These are phyloP conservation scores for Exophiala calicioides DNA, from an alignment of 2,329 filamentous ascomycete species.

Conservation along the genomic window DNA sequence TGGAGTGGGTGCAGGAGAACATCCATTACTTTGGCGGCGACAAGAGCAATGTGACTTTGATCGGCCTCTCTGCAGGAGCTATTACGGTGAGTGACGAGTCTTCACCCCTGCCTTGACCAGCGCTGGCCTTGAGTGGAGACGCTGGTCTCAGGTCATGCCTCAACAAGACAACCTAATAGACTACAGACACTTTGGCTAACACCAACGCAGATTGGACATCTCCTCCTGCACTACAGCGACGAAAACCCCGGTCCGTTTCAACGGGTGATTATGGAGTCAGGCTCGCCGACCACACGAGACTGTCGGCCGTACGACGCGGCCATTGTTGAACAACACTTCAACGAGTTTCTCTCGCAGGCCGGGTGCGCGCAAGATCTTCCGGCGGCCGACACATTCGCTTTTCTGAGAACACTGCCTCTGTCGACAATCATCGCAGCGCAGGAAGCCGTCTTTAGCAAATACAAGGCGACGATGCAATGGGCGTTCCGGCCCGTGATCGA, in stretches of 20 bases:
- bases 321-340: constrained; percentile 49
- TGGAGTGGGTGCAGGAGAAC: constrained; percentile 37
- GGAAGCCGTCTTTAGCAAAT: constrained; percentile 47
- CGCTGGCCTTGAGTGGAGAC: too few species aligned
- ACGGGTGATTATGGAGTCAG: constrained; percentile 50
- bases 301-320: constrained; percentile 41
- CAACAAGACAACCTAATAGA: too few species aligned
- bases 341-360: constrained; percentile 49
- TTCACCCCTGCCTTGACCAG: too few species aligned
- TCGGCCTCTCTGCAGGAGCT: constrained; percentile 31
- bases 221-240: too few species aligned
- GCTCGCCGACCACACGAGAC: constrained; percentile 49
- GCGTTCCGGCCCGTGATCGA: constrained; percentile 61
- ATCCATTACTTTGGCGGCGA: constrained; percentile 37
- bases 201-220: too few species aligned
- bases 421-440: constrained; percentile 46
- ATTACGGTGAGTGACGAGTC: constrained; percentile 43
- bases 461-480: constrained; percentile 51
- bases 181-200: too few species aligned
- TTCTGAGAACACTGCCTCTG: constrained; percentile 43
- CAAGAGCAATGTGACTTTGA: constrained; percentile 56
- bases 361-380: constrained; percentile 34
- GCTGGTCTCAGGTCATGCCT: too few species aligned
- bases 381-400: constrained; percentile 36
- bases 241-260: too few species aligned